These are phyloP conservation scores for Pelargonium australe DNA, from an alignment of 441 rosid genomes.

Conservation along the genomic window DNA sequence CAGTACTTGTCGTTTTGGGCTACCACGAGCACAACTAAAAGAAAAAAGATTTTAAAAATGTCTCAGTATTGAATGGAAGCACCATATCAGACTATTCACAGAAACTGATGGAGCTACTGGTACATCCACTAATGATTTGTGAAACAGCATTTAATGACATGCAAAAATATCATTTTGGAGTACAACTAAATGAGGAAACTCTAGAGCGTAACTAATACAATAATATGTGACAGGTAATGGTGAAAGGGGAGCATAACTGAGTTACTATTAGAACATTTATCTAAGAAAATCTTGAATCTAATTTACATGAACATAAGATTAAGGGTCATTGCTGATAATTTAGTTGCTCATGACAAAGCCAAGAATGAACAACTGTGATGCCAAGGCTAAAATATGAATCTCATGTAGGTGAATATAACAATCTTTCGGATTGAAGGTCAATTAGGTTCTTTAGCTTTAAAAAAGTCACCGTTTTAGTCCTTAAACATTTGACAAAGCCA, in stretches of 20 bases:
- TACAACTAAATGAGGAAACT: background rate
- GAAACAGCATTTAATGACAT: background rate
- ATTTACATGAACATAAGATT: background rate
- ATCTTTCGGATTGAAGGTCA: too few species aligned
- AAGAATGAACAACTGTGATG: background rate
- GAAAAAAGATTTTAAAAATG: constrained; percentile 6
- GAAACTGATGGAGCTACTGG: constrained; percentile 2
- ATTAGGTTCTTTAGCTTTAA: too few species aligned
- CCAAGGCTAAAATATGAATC: background rate
- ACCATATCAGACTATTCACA: background rate
- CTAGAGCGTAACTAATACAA: too few species aligned
- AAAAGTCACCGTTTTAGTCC: too few species aligned
- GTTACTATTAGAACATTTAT: background rate
- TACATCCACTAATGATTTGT: background rate
- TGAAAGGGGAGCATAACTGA: background rate
- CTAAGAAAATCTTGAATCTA: background rate
- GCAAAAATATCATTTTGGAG: background rate
- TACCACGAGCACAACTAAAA: constrained; percentile 82
- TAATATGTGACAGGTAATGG: background rate
- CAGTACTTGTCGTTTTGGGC: constrained; percentile 67
- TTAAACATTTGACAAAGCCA: too few species aligned
- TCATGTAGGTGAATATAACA: background rate
- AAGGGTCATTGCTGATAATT: background rate
- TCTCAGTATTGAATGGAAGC: background rate
- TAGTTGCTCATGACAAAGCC: background rate